Percentiles rank a stretch among this genome's conserved stretches.
phyloP scores from a whole-genome alignment of 176 grass and related monocot species.

The Cocos nucifera region DNA sequence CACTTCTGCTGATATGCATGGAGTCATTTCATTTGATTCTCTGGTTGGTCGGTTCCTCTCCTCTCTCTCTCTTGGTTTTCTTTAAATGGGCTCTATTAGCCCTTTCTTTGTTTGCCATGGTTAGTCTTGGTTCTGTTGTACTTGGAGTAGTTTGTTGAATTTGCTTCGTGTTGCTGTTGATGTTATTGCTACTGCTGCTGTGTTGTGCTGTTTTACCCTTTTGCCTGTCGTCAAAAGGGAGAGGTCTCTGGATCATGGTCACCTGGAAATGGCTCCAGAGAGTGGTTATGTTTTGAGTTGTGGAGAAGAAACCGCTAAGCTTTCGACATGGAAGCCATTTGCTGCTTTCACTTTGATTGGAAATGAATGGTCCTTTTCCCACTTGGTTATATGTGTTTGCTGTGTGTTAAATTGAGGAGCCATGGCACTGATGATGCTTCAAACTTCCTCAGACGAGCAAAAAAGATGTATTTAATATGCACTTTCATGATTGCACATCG shows the following conservation, averaged over 20 bases:
- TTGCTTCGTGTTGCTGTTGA: slow-evolving; percentile 26
- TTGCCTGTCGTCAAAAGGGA: not conserved
- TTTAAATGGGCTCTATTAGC: slow-evolving; percentile 24
- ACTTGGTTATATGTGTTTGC: not conserved
- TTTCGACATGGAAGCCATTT: slow-evolving; percentile 6
- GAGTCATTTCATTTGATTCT: slow-evolving; percentile 16
- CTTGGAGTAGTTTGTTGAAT: slow-evolving; percentile 22
- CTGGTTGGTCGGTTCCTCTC: slow-evolving; percentile 34
- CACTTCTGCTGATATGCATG: not conserved
- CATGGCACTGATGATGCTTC: slow-evolving; percentile 24
- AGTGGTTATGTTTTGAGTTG: too few species aligned
- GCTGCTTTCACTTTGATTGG: slow-evolving; percentile 8
- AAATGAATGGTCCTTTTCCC: slow-evolving; percentile 3
- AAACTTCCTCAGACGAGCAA: slow-evolving; percentile 29
- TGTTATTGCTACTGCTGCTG: slow-evolving; percentile 12
- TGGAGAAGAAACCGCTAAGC: too few species aligned
- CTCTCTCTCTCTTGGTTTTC: slow-evolving; percentile 49
- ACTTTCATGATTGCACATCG: slow-evolving; percentile 1
- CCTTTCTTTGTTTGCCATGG: slow-evolving; percentile 3
- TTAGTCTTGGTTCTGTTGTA: slow-evolving; percentile 13
- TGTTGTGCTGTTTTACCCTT: slow-evolving; percentile 27
- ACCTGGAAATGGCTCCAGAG: too few species aligned
- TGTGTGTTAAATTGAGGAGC: not conserved
- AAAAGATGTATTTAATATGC: slow-evolving; percentile 17
- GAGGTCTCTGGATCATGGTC: too few species aligned